Percentiles rank a stretch among this genome's conserved stretches.
These are phyloP conservation scores for Sistotremastrum niveocremeum DNA, from an alignment of 768 basidiomycete species.

Conservation along the genomic window DNA sequence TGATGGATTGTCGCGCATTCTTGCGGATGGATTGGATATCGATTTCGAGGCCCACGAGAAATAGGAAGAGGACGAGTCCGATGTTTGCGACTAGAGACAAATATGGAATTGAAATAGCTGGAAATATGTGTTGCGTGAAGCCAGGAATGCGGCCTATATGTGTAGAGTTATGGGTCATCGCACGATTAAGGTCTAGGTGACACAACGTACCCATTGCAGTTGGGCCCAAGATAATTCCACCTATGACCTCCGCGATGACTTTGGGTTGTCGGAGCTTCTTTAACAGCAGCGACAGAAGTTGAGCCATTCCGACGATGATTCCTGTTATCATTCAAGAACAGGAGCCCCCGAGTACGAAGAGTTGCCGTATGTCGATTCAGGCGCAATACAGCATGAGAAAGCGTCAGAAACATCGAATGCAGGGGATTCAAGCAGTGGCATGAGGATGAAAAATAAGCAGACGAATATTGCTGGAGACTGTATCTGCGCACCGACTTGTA, in stretches of 20 bases:
- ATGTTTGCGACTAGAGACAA: constrained; percentile 83
- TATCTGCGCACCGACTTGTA: constrained; percentile 51
- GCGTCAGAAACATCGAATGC: neutral
- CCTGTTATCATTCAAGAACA: constrained; percentile 24
- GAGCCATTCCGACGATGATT: constrained; percentile 72
- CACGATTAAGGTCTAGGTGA: neutral
- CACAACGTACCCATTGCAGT: neutral
- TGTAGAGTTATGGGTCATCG: constrained; percentile 23
- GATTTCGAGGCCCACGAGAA: constrained; percentile 88
- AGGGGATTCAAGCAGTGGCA: neutral
- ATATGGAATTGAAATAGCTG: constrained; percentile 52
- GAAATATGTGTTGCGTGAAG: constrained; percentile 81
- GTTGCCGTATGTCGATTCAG: neutral
- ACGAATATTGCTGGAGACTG: neutral
- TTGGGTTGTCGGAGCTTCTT: constrained; percentile 74
- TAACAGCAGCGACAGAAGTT: constrained; percentile 57
- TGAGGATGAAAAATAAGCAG: neutral
- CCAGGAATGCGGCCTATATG: constrained; percentile 73
- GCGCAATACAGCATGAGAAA: neutral
- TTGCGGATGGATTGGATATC: constrained; percentile 67
- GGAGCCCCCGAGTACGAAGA: neutral
- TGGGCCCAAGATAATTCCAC: constrained; percentile 75
- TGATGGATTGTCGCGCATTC: constrained; percentile 51
- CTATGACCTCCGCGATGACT: constrained; percentile 75
- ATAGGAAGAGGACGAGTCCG: constrained; percentile 78